Evolutionary conservation across 345 rosid species (phyloP), one percentile per base, ranked within the genome.

Genomic region (Heritiera fomes): DNA sequence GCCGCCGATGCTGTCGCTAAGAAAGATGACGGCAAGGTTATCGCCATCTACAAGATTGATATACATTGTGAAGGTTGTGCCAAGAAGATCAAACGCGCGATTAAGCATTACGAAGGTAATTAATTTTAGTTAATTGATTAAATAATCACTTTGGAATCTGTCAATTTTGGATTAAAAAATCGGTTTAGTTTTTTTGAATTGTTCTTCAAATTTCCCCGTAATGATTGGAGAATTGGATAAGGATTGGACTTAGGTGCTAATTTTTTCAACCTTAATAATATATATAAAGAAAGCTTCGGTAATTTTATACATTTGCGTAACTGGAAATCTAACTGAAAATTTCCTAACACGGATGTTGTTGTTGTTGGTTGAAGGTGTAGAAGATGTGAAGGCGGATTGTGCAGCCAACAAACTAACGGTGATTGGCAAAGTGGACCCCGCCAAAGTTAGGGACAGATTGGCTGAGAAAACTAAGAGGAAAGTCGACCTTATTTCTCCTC

Each of bases 11-110:
- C 78, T 70, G 86, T 50, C 53, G 85, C 81, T n/a, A 85, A 88
- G 76, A 80, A 78, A 62, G 93, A 83, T 61, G 90, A 80, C 79
- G 91, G 82, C 38, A 79, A 49, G 2, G 59, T 50, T 63, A 81
- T 87, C 65, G 87, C 87, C 80, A 91, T 93, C 38, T 78, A 89
- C 89, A 93, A 90, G 87, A 77, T 83, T 76, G 93, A 92, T 71
- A 82, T 96, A 88, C 98, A 92, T 88, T 96, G 99, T 46, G 95
- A 93, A 71, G 98, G 97, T 18, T 96, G 99, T 58, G 97, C 97
- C 38, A 92, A 90, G 89, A 92, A 87, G 78, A 80, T 95, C 81
- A 81, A 72, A 70, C 89, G 87, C 15, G 45, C 78, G 7, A 75
- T 87, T 70, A 92, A 85, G 46, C 67, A 78, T 34, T 78, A 73